These are phyloP conservation scores for Stephania yunnanensis DNA, from an alignment of 164 flowering plant genomes.

Conservation along the genomic window DNA sequence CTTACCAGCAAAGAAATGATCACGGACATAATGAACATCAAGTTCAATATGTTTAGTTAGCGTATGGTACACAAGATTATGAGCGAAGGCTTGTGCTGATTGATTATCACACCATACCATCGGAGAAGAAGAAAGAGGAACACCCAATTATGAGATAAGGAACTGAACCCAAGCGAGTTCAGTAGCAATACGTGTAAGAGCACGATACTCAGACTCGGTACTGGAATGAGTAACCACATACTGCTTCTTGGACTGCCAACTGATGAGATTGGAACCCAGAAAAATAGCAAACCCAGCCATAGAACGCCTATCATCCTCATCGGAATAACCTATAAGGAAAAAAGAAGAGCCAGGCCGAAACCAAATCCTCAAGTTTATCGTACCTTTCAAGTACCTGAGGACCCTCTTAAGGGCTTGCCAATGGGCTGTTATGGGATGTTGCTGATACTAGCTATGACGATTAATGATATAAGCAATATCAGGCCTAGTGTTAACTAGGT, in stretches of 20 bases:
- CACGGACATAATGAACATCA: no score
- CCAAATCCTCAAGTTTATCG: not conserved
- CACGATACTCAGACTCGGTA: no score
- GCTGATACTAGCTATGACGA: not conserved
- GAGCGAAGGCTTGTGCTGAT: no score
- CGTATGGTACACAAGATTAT: no score
- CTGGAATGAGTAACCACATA: no score
- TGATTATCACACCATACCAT: not conserved
- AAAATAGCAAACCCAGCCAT: not conserved
- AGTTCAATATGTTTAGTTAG: no score
- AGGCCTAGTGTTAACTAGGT: not conserved
- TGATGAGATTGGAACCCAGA: not conserved
- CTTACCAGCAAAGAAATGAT: not conserved
- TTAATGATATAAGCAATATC: not conserved
- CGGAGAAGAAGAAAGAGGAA: not conserved
- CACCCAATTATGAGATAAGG: no score
- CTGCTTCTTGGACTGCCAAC: not conserved
- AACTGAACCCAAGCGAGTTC: no score
- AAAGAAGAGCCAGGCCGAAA: not conserved
- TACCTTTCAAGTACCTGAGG: not conserved
- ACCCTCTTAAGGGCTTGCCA: not conserved
- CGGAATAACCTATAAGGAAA: not conserved
- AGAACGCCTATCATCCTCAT: not conserved
- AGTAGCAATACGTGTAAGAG: no score
- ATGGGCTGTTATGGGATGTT: not conserved